These are phyloP conservation scores for Xylaria multiplex DNA, from an alignment of 2,329 filamentous ascomycete genomes.

Conservation along the genomic window DNA sequence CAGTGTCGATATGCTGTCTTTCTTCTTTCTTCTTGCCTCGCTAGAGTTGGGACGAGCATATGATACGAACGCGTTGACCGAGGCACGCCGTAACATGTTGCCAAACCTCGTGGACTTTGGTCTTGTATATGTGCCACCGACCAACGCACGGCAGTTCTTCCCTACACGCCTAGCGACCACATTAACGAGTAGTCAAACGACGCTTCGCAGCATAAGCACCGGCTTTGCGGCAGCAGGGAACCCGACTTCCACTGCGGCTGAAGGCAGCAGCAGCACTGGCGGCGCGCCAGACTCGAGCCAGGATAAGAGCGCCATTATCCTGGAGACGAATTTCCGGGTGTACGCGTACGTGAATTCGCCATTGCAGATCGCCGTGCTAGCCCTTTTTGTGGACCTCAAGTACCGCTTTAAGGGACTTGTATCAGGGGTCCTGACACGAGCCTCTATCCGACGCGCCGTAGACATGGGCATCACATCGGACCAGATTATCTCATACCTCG, in stretches of 20 bases:
- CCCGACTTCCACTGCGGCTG: slow-evolving; percentile 48
- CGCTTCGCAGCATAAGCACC: slow-evolving; percentile 75
- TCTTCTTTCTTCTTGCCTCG: slow-evolving; percentile 93
- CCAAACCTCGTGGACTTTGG: slow-evolving; percentile 91
- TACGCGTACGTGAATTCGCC: slow-evolving; percentile 97
- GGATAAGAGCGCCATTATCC: slow-evolving; percentile 84
- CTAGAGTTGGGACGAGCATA: slow-evolving; percentile 93
- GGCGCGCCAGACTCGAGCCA: slow-evolving; percentile 16
- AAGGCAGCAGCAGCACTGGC: slow-evolving; percentile 37
- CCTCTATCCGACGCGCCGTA: slow-evolving; percentile 88
- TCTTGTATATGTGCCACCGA: slow-evolving; percentile 78
- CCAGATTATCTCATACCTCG: slow-evolving; percentile 94
- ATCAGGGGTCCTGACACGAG: slow-evolving; percentile 87
- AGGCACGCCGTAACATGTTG: slow-evolving; percentile 88
- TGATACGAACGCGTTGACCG: slow-evolving; percentile 83
- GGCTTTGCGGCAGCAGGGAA: slow-evolving; percentile 72
- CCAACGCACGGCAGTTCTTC: slow-evolving; percentile 74
- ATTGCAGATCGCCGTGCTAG: slow-evolving; percentile 92
- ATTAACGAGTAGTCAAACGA: slow-evolving; percentile 78
- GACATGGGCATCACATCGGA: slow-evolving; percentile 90
- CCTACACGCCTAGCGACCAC: slow-evolving; percentile 95
- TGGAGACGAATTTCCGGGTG: slow-evolving; percentile 97
- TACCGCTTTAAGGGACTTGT: slow-evolving; percentile 96
- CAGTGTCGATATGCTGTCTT: slow-evolving; percentile 91
- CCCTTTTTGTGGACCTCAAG: slow-evolving; percentile 86